Evolutionary conservation across 192 early-diverging fungal species (phyloP).

Genomic region (Geosiphon pyriformis): DNA sequence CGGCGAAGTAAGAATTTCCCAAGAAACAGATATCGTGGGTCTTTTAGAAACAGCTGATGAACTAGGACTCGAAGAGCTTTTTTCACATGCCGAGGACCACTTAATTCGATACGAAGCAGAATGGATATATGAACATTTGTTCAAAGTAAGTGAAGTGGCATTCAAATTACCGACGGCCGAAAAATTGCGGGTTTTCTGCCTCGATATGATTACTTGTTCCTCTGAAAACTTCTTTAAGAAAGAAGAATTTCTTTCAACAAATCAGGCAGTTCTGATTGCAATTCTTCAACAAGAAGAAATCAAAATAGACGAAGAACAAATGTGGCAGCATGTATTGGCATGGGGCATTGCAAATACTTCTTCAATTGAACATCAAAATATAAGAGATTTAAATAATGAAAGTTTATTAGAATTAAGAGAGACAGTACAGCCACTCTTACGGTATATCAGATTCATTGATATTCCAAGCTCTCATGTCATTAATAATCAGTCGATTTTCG

Average conservation of each 20-base stretch:
- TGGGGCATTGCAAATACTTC: constrained; percentile 9
- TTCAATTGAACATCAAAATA: background rate
- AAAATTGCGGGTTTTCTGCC: background rate
- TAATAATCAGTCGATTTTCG: constrained; percentile 1
- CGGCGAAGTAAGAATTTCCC: background rate
- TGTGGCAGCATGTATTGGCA: constrained; percentile 10
- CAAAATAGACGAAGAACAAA: background rate
- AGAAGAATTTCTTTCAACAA: background rate
- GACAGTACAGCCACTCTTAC: background rate
- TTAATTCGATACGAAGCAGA: constrained; percentile 1
- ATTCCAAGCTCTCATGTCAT: background rate
- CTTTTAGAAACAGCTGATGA: constrained; percentile 10
- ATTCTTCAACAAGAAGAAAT: constrained; percentile 10
- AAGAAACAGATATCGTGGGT: background rate
- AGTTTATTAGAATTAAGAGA: background rate
- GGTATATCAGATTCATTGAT: background rate
- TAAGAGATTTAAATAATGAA: background rate
- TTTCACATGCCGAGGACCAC: constrained; percentile 2
- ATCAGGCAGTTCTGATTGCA: background rate
- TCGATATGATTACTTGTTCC: background rate
- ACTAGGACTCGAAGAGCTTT: constrained; percentile 8
- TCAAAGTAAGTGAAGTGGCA: background rate
- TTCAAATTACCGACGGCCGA: background rate
- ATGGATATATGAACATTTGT: background rate
- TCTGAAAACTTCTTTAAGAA: background rate